Evolutionary conservation across 2,329 filamentous ascomycete genomes (phyloP).

Genomic region (Knoxdaviesia proteae): DNA sequence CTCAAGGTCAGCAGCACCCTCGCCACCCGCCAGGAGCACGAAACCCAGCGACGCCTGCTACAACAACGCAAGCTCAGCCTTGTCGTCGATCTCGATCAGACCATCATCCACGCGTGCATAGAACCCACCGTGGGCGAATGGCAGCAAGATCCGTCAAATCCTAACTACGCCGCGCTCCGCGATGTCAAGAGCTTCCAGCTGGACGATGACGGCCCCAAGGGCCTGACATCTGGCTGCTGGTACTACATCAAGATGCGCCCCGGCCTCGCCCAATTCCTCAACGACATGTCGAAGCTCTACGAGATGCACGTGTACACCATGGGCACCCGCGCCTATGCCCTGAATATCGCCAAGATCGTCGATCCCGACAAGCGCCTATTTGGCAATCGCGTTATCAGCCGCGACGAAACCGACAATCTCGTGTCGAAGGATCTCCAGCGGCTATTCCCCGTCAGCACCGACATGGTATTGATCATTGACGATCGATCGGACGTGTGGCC

Average conservation of each 20-base stretch:
- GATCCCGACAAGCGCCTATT: constrained; percentile 81
- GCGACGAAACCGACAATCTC: constrained; percentile 90
- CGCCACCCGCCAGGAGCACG: constrained; percentile 63
- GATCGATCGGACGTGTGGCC: constrained; percentile 92
- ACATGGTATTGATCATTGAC: constrained; percentile 98
- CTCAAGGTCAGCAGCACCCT: constrained; percentile 70
- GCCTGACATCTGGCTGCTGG: constrained; percentile 52
- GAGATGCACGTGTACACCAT: constrained; percentile 98
- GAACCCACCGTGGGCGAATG: constrained; percentile 92
- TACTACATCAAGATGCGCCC: constrained; percentile 98
- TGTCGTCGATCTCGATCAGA: constrained; percentile 94
- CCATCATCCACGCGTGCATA: constrained; percentile 93
- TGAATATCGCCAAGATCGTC: constrained; percentile 78
- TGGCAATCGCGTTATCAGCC: constrained; percentile 83
- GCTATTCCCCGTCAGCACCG: constrained; percentile 86
- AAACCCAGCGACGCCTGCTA: constrained; percentile 66
- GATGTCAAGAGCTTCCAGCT: constrained; percentile 80
- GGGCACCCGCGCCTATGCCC: constrained; percentile 91
- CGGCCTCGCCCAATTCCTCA: constrained; percentile 61
- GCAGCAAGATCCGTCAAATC: constrained; percentile 72
- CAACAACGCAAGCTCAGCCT: constrained; percentile 68
- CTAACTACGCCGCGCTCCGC: constrained; percentile 78
- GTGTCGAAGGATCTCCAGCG: constrained; percentile 76
- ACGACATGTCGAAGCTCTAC: constrained; percentile 58
- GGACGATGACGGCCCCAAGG: constrained; percentile 59